These are phyloP conservation scores for Phialophora chinensis DNA, from an alignment of 2,329 filamentous ascomycete genomes.

Conservation along the genomic window DNA sequence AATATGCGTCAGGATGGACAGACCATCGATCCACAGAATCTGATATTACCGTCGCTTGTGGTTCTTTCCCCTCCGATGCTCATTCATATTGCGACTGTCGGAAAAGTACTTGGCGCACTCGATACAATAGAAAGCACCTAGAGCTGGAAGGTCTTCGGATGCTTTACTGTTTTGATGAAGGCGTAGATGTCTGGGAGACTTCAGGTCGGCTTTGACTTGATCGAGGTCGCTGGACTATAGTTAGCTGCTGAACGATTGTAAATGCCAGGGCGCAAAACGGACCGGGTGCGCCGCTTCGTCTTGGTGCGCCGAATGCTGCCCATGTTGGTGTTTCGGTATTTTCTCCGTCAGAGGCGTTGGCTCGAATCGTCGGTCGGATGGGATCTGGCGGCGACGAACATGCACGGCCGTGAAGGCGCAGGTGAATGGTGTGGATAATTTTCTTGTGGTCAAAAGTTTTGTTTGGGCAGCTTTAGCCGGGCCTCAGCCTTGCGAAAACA, in stretches of 20 bases:
- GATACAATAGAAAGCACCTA: conserved; percentile 85
- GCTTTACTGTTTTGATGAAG: conserved; percentile 80
- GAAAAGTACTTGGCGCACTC: conserved; percentile 98
- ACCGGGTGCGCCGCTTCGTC: conserved; percentile 75
- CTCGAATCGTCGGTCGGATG: conserved; percentile 1
- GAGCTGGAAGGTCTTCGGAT: conserved; percentile 82
- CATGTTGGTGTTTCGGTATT: conserved; percentile 57
- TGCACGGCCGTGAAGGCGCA: neutral
- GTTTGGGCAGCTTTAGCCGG: conserved; percentile 7
- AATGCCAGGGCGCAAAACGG: conserved; percentile 37
- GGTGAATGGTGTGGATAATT: neutral
- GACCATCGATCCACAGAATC: neutral
- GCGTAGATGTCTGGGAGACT: conserved; percentile 77
- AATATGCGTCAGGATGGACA: conserved; percentile 5
- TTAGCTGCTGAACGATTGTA: conserved; percentile 23
- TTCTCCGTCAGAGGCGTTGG: neutral
- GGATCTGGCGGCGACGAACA: conserved; percentile 15
- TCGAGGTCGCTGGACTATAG: conserved; percentile 75
- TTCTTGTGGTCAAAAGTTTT: neutral
- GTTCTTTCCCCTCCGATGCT: conserved; percentile 84
- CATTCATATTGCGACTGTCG: conserved; percentile 73
- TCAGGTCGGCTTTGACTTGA: conserved; percentile 84
- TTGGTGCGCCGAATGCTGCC: conserved; percentile 72
- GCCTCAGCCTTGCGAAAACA: conserved; percentile 6
- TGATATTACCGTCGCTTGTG: conserved; percentile 79